Percentiles rank a stretch among this genome's conserved stretches.
Evolutionary conservation across 2,329 filamentous ascomycete genomes (phyloP).

Genomic region (Leptographium wingfieldii): DNA sequence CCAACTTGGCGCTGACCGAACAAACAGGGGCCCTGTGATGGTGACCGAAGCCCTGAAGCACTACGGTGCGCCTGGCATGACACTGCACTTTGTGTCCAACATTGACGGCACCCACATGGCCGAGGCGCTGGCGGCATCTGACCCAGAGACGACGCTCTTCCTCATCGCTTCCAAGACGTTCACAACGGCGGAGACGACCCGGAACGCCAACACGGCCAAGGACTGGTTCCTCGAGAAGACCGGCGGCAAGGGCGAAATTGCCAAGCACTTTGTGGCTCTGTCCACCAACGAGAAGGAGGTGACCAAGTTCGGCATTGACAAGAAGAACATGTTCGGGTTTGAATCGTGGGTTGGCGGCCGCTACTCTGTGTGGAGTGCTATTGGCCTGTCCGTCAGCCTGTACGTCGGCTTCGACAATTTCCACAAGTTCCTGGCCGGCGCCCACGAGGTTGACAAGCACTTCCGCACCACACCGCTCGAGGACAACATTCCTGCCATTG

Average conservation of each 20-base stretch:
- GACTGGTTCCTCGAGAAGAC: constrained; percentile 85
- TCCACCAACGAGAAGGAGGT: constrained; percentile 94
- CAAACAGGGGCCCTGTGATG: constrained; percentile 80
- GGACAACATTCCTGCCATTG: constrained; percentile 89
- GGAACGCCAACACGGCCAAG: constrained; percentile 96
- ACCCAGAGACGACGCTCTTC: constrained; percentile 98
- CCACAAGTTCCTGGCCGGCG: constrained; percentile 86
- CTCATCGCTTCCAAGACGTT: constrained; percentile 98
- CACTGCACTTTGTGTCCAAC: constrained; percentile 97
- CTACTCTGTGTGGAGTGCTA: constrained; percentile 98
- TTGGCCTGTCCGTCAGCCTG: constrained; percentile 83
- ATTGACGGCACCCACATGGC: constrained; percentile 98
- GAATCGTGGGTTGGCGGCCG: constrained; percentile 97
- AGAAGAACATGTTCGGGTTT: constrained; percentile 99
- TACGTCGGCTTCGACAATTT: constrained; percentile 98
- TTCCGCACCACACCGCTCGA: constrained; percentile 83
- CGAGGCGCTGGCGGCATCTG: constrained; percentile 75
- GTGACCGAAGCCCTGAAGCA: constrained; percentile 94
- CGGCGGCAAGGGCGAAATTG: constrained; percentile 67
- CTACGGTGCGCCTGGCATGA: constrained; percentile 77
- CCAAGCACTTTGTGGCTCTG: constrained; percentile 97
- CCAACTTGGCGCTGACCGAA: not conserved
- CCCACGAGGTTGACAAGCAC: constrained; percentile 97
- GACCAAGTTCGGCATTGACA: constrained; percentile 96
- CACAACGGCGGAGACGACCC: constrained; percentile 92